Evolutionary conservation across 2,329 filamentous ascomycete genomes (phyloP).

Genomic region (Microdochium paspali): DNA sequence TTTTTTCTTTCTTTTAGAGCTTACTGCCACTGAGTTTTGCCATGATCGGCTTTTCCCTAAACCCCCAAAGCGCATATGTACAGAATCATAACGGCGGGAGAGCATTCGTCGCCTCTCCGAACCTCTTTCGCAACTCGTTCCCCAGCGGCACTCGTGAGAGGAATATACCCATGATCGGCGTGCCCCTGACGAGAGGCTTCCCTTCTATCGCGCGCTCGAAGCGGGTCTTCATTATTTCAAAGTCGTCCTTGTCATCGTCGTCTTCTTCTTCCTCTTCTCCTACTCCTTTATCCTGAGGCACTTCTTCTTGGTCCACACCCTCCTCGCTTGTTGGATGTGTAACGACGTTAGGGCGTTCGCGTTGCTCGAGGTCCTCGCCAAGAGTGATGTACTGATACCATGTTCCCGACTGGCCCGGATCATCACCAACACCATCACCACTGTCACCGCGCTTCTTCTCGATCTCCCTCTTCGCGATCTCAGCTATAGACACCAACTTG

Average conservation of each 20-base stretch:
- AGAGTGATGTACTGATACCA: constrained; percentile 46
- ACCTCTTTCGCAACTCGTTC: constrained; percentile 42
- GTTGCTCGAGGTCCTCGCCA: constrained; percentile 26
- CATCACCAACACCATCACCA: constrained; percentile 5
- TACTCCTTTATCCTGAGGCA: constrained; percentile 6
- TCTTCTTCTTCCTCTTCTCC: constrained; percentile 10
- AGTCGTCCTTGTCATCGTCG: constrained; percentile 30
- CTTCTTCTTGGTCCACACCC: constrained; percentile 9
- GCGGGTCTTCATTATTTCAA: constrained; percentile 48
- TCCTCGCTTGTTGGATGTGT: constrained; percentile 6
- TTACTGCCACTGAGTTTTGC: too few relatives aligned
- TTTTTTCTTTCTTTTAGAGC: too few relatives aligned
- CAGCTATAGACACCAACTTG: constrained; percentile 60
- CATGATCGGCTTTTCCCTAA: too few relatives aligned
- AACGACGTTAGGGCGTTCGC: constrained; percentile 8
- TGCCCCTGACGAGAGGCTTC: constrained; percentile 29
- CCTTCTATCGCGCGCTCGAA: constrained; percentile 44
- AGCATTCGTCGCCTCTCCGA: constrained; percentile 35
- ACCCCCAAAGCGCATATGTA: too few relatives aligned
- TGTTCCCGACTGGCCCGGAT: too few relatives aligned
- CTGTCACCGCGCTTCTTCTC: constrained; percentile 27
- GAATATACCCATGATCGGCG: constrained; percentile 51
- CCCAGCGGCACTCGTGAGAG: constrained; percentile 42
- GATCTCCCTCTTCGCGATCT: constrained; percentile 53
- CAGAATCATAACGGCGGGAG: background rate